Conservation (phyloP, 2,329 filamentous ascomycete species). For the Colletotrichum truncatum region DNA sequence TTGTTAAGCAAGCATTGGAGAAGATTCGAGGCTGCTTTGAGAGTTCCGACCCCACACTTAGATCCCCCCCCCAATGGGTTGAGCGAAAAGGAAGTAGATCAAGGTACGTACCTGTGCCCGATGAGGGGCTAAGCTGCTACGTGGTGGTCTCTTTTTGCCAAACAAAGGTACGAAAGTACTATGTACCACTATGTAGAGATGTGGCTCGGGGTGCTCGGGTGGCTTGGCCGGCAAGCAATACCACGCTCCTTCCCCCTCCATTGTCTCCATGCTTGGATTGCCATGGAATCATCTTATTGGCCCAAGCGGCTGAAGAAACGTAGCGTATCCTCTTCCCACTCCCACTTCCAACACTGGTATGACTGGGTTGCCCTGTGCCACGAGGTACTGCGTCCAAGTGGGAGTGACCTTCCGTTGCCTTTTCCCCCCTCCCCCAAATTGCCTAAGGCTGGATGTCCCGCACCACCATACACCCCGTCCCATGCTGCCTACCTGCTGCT, state of each 20-base stretch:
- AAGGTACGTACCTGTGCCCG: background rate
- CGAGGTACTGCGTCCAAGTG: background rate
- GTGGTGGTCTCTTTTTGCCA: background rate
- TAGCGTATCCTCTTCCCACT: background rate
- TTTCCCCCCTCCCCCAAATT: background rate
- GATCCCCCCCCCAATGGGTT: background rate
- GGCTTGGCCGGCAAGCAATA: constrained; percentile 20
- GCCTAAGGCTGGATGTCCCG: background rate
- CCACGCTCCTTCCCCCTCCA: background rate
- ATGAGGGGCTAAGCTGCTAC: background rate
- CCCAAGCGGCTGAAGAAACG: constrained; percentile 19
- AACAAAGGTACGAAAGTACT: background rate
- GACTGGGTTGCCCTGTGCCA: background rate
- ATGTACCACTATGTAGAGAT: background rate
- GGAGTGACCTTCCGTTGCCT: background rate
- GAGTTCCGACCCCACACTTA: constrained; percentile 17
- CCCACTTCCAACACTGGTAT: background rate
- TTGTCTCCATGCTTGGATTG: too few species aligned
- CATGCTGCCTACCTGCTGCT: background rate
- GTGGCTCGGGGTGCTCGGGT: constrained; percentile 26
- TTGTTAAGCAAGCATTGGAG: constrained; percentile 23
- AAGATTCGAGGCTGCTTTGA: constrained; percentile 13
- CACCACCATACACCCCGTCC: background rate
- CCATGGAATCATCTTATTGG: constrained; percentile 2
- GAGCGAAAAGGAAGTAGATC: background rate